These are phyloP conservation scores for Mycena olivaceomarginata DNA, from an alignment of 768 basidiomycete genomes.

Conservation along the genomic window DNA sequence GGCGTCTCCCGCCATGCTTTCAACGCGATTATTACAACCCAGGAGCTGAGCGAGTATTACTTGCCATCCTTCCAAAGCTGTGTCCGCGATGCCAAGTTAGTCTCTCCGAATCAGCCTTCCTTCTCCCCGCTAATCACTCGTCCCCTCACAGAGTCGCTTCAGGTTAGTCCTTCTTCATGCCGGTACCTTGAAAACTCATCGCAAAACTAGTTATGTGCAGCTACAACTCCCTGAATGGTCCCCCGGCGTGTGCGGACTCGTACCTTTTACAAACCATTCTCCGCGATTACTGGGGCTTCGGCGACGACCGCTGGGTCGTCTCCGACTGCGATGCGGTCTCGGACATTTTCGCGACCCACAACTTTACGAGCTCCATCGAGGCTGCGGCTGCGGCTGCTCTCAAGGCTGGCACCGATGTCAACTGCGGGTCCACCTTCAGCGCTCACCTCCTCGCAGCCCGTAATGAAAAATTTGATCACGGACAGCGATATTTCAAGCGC, in stretches of 20 bases:
- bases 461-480: conserved; percentile 67
- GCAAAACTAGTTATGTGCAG: conserved; percentile 39
- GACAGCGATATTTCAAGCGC: conserved; percentile 66
- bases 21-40: conserved; percentile 70
- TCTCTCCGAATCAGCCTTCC: conserved; percentile 43
- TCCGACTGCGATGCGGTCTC: conserved; percentile 74
- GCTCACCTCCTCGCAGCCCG: conserved; percentile 67
- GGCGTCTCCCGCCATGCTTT: conserved; percentile 70
- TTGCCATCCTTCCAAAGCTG: conserved; percentile 72
- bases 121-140: too few relatives aligned
- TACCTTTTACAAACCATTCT: conserved; percentile 72
- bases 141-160: too few relatives aligned
- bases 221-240: conserved; percentile 79
- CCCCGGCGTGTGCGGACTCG: conserved; percentile 72
- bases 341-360: conserved; percentile 66
- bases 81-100: conserved; percentile 71
- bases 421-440: conserved; percentile 71
- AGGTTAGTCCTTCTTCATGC: too few relatives aligned
- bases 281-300: conserved; percentile 72
- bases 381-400: conserved; percentile 71
- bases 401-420: conserved; percentile 72
- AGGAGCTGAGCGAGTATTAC: conserved; percentile 76
- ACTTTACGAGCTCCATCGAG: conserved; percentile 65
- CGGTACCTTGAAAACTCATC: conserved; percentile 47
- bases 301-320: conserved; percentile 72